Conservation (phyloP, 768 basidiomycete genomes). For the Russula virescens region DNA sequence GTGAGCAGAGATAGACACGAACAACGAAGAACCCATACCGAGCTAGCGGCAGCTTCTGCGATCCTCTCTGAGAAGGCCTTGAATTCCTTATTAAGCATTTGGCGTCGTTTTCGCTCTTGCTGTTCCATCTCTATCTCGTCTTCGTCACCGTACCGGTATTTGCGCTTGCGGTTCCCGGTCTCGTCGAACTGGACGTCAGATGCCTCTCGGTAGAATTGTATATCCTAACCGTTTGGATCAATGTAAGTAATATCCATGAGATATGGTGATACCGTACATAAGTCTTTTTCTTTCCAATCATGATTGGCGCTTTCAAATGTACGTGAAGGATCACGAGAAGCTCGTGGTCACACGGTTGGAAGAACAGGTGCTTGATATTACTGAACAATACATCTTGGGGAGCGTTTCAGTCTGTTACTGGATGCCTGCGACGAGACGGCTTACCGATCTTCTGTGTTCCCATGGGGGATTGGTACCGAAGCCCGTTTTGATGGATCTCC, state of each 20-base stretch:
- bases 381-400: slow-evolving; percentile 82
- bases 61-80: slow-evolving; percentile 90
- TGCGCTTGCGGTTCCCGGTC: slow-evolving; percentile 97
- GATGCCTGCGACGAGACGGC: slow-evolving; percentile 27
- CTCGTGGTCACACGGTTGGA: slow-evolving; percentile 98
- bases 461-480: slow-evolving; percentile 83
- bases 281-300: slow-evolving; percentile 98
- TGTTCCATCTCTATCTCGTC: slow-evolving; percentile 99
- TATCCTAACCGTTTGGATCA: slow-evolving; percentile 50
- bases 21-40: slow-evolving; percentile 44
- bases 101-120: slow-evolving; percentile 86
- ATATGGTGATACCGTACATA: slow-evolving; percentile 49
- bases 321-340: slow-evolving; percentile 90
- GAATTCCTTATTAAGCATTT: slow-evolving; percentile 89
- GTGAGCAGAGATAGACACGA: not conserved
- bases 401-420: not conserved
- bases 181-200: slow-evolving; percentile 98
- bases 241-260: slow-evolving; percentile 10
- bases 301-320: slow-evolving; percentile 91
- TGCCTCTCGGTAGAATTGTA: slow-evolving; percentile 98
- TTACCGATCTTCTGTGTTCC: slow-evolving; percentile 87
- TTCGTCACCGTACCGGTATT: slow-evolving; percentile 95
- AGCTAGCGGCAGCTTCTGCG: slow-evolving; percentile 71
- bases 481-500: slow-evolving; percentile 96
- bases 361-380: slow-evolving; percentile 98